Evolutionary conservation across 2,329 filamentous ascomycete species (phyloP).

Genomic region (Coniochaeta sp.): DNA sequence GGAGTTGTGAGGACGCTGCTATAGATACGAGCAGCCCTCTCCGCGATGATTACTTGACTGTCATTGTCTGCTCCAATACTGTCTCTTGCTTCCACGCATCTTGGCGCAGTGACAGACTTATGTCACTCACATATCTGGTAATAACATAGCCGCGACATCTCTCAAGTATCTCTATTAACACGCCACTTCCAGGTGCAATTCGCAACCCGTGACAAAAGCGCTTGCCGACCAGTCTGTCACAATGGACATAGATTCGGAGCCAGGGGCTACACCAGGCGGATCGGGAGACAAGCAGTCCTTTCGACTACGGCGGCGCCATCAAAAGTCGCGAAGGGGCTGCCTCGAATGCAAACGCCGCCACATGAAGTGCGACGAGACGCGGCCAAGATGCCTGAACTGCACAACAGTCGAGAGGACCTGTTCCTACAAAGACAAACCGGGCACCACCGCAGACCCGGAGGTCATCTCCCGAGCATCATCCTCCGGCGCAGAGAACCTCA

Average conservation of each 20-base stretch:
- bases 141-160: no score
- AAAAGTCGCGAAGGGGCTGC: conserved; percentile 23
- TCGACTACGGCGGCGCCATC: conserved; percentile 11
- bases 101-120: no score
- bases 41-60: no score
- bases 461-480: conserved; percentile 2
- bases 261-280: background rate
- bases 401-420: conserved; percentile 19
- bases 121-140: no score
- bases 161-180: no score
- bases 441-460: conserved; percentile 3
- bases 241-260: background rate
- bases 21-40: background rate
- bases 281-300: background rate
- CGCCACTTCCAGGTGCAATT: no score
- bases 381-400: conserved; percentile 22
- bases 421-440: conserved; percentile 12
- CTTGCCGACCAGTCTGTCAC: no score
- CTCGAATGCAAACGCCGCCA: conserved; percentile 24
- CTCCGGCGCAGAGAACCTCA: conserved; percentile 3
- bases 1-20: background rate
- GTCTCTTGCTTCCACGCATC: no score
- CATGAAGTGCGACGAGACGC: conserved; percentile 25
- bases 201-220: background rate
- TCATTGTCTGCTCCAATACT: no score